Evolutionary conservation across 1,284 basidiomycete genomes (phyloP).

Genomic region (Heterobasidion parviporum): DNA sequence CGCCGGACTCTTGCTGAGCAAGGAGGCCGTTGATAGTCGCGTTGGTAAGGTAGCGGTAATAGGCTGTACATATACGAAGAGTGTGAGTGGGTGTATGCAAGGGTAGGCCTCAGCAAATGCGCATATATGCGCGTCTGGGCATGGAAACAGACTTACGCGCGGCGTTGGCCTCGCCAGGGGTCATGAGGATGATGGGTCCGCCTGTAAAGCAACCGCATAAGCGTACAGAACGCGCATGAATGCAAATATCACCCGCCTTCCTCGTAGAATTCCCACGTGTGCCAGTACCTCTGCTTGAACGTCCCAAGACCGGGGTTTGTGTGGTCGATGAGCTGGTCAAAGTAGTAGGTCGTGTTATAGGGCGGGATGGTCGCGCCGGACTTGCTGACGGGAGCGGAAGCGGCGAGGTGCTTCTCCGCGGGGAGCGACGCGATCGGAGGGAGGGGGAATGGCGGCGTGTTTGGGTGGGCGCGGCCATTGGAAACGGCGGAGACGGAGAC

Average conservation of each 20-base stretch:
- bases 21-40: conserved; percentile 56
- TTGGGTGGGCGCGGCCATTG: background rate
- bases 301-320: conserved; percentile 64
- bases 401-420: background rate
- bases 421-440: background rate
- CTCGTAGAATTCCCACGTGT: conserved; percentile 55
- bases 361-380: conserved; percentile 1
- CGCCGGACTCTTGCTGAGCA: conserved; percentile 58
- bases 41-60: conserved; percentile 54
- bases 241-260: conserved; percentile 24
- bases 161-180: conserved; percentile 36
- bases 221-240: background rate
- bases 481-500: background rate
- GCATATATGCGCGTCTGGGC: background rate
- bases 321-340: conserved; percentile 70
- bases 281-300: conserved; percentile 68
- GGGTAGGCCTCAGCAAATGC: background rate
- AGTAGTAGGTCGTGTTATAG: conserved; percentile 44
- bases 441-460: background rate
- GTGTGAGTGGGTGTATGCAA: background rate
- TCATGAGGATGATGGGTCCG: conserved; percentile 60
- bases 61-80: background rate
- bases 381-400: background rate
- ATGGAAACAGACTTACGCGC: conserved; percentile 27
- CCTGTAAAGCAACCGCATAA: conserved; percentile 26